These are phyloP conservation scores for Grifola frondosa DNA, from an alignment of 1,284 basidiomycete species.

Conservation along the genomic window DNA sequence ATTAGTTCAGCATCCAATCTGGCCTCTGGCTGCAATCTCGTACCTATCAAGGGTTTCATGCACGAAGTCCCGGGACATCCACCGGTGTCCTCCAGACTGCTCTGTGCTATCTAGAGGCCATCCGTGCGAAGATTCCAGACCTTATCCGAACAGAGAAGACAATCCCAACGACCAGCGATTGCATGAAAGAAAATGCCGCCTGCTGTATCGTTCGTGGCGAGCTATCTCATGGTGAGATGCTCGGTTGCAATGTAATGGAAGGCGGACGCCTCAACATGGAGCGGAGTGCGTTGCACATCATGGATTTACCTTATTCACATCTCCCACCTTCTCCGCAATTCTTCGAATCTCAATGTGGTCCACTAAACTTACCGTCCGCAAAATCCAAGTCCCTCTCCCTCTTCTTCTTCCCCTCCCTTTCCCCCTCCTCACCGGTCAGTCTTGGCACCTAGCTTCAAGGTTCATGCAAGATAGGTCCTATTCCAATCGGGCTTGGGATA, in stretches of 20 bases:
- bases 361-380: slow-evolving; percentile 8
- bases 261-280: no score
- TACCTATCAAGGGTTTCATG: slow-evolving; percentile 67
- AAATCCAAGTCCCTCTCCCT: slow-evolving; percentile 29
- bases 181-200: slow-evolving; percentile 41
- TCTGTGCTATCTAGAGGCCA: slow-evolving; percentile 73
- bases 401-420: slow-evolving; percentile 46
- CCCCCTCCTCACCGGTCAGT: slow-evolving; percentile 83
- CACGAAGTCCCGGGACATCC: slow-evolving; percentile 74
- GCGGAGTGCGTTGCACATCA: no score
- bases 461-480: slow-evolving; percentile 91
- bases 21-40: slow-evolving; percentile 33
- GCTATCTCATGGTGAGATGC: background rate
- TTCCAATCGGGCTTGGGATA: slow-evolving; percentile 89
- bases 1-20: slow-evolving; percentile 10
- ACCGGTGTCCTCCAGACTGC: slow-evolving; percentile 72
- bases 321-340: background rate
- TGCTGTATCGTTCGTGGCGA: slow-evolving; percentile 41
- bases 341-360: no score
- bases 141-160: slow-evolving; percentile 49
- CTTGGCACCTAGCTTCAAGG: slow-evolving; percentile 81
- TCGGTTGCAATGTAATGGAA: no score
- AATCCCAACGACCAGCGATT: slow-evolving; percentile 25
- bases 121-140: slow-evolving; percentile 61
- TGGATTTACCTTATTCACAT: no score